Percentiles rank a stretch among this genome's conserved stretches.
Conservation (phyloP, 768 basidiomycete species). For the Strobilomyces dryophilus region DNA sequence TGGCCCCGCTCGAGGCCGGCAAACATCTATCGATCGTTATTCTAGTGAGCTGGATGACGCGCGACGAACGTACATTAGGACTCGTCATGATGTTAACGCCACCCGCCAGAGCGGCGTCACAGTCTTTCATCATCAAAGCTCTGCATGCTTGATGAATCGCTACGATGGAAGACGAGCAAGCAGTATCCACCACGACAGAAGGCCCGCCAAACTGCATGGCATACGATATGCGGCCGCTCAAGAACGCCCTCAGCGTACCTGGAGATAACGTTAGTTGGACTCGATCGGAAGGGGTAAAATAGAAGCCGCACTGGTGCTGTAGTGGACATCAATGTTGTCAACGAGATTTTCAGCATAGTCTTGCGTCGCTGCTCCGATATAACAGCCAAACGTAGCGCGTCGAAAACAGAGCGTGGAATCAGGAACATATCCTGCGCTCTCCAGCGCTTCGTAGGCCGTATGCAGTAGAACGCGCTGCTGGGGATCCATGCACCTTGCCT, state of each 20-base stretch:
- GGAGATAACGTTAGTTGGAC: background rate
- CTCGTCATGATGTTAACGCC: conserved; percentile 71
- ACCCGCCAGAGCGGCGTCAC: conserved; percentile 64
- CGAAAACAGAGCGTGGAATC: conserved; percentile 47
- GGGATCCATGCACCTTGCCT: conserved; percentile 73
- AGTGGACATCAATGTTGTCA: conserved; percentile 63
- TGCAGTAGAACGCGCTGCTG: conserved; percentile 69
- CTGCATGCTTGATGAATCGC: conserved; percentile 69
- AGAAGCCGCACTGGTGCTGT: conserved; percentile 52
- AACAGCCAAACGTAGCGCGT: conserved; percentile 58
- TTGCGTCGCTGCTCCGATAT: conserved; percentile 63
- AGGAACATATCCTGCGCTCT: conserved; percentile 68
- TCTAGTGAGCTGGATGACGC: background rate
- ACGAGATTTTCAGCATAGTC: conserved; percentile 67
- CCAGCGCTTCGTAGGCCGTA: conserved; percentile 62
- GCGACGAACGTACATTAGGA: conserved; percentile 52
- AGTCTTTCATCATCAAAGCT: conserved; percentile 59
- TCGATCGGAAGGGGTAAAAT: background rate
- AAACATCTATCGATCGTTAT: conserved; percentile 48
- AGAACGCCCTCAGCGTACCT: conserved; percentile 64
- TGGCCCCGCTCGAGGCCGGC: conserved; percentile 64
- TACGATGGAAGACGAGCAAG: conserved; percentile 68
- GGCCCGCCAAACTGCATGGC: conserved; percentile 66
- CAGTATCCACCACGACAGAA: conserved; percentile 68
- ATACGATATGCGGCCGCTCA: conserved; percentile 70